Conservation (phyloP, 208 protist species). For the Tritrichomonas musculus region DNA sequence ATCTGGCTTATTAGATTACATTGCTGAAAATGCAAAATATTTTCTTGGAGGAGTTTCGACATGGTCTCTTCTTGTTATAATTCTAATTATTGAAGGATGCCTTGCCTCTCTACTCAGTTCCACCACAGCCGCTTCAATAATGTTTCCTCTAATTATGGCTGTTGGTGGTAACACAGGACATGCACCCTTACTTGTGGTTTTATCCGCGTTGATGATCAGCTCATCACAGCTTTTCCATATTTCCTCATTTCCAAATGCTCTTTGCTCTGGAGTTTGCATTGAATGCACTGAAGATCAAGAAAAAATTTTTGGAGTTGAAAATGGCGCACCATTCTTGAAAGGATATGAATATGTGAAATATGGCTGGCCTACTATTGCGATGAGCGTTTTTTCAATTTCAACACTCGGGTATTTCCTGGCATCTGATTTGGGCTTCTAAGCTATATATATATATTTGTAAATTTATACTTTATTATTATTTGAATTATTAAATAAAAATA, state of each 20-base stretch:
- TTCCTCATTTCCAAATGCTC: neutral
- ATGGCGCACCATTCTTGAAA: neutral
- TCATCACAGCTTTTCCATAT: neutral
- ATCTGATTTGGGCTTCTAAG: neutral
- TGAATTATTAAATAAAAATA: too few species aligned
- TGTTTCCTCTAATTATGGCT: neutral
- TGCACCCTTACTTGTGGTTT: neutral
- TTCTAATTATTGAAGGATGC: neutral
- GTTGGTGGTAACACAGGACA: neutral
- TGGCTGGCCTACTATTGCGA: neutral
- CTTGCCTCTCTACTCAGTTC: neutral
- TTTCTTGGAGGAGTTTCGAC: neutral
- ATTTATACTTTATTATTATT: too few species aligned
- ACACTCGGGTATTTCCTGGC: neutral
- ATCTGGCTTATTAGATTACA: neutral
- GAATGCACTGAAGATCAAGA: neutral
- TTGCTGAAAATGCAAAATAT: neutral
- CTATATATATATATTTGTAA: neutral
- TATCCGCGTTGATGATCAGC: conserved; percentile 7
- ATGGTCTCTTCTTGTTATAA: neutral
- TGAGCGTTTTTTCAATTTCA: neutral
- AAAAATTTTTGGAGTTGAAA: neutral
- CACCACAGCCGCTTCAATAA: conserved; percentile 11
- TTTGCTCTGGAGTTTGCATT: neutral
- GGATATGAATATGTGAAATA: neutral